Evolutionary conservation across 2,329 filamentous ascomycete species (phyloP), one percentile per base, ranked within the genome.

Genomic region (Colletotrichum liriopes): DNA sequence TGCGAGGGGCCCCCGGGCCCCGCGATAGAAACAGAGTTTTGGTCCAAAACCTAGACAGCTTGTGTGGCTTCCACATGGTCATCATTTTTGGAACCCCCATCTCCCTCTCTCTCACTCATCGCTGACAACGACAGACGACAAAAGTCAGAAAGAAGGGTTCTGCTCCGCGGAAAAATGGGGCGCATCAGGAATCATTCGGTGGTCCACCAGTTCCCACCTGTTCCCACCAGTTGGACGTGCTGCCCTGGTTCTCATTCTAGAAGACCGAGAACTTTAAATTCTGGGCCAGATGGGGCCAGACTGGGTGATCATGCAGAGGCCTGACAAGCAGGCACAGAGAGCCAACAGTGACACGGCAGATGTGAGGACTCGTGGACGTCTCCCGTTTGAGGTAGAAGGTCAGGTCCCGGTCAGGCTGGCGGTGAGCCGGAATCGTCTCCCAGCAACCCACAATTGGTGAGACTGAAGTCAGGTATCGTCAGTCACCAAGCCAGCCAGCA

Each of bases 21-120:
- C 51, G 49, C 35, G 56, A 49, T 47, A 45, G 65, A 72, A 72
- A 72, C 69, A 73, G 63, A 73, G 68, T 73, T 73, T 63, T 35
- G 49, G 37, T 65, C 47, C 68, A 67, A 73, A 73, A 65, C 68
- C 29, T 64, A 65, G 54, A 61, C 59, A 59, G 39, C 35, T 43
- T 68, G 29, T 69, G 65, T 63, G 60, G 72, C 65, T 73, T 73
- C 70, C 72, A 70, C 72, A 74, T 74, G 70, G 72, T 69, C 60
- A 52, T 73, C 71, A 66, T 71, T 73, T 71, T 71, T 71, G 71
- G 55, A 63, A 73, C 41, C 52, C 45, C 54, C 65, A 64, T 65
- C 65, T 60, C 65, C 64, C 58, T 64, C 65, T 64, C 65, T 64
- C 65, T 64, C 65, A 55, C 69, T 69, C 65, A 59, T 55, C 39